phyloP scores from a whole-genome alignment of 2,329 filamentous ascomycete species.

The Coniella vitis region DNA sequence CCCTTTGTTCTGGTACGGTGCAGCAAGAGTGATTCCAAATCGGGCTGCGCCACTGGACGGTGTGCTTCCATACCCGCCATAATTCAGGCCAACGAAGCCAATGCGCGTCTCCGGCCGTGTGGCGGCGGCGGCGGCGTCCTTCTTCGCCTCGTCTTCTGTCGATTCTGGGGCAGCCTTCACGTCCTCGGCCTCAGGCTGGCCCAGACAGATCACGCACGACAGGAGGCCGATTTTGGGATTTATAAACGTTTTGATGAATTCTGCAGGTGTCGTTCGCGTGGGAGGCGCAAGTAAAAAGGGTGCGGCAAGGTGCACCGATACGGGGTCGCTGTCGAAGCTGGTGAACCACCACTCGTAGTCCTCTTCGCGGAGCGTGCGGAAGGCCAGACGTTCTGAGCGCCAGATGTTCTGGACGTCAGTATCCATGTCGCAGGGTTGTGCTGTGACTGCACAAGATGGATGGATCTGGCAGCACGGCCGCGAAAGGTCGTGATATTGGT shows the following conservation, averaged over 20 bases:
- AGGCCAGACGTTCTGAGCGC: conserved; percentile 21
- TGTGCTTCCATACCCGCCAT: neutral
- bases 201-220: conserved; percentile 19
- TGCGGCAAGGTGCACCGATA: conserved; percentile 11
- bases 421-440: too few species aligned
- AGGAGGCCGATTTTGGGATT: conserved; percentile 10
- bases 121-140: conserved; percentile 3
- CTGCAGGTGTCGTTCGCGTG: conserved; percentile 9
- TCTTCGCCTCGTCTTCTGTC: too few species aligned
- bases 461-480: too few species aligned
- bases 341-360: conserved; percentile 14
- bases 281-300: conserved; percentile 12
- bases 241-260: conserved; percentile 12
- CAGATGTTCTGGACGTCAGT: conserved; percentile 16
- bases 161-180: too few species aligned
- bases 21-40: conserved; percentile 20
- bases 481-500: too few species aligned
- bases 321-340: conserved; percentile 17
- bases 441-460: too few species aligned
- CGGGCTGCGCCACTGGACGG: conserved; percentile 21
- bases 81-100: conserved; percentile 12
- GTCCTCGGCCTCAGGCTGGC: neutral
- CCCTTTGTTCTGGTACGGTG: conserved; percentile 28
- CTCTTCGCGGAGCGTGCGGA: conserved; percentile 17
- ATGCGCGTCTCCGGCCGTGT: conserved; percentile 7